phyloP scores from a whole-genome alignment of 352 stramenopile species.

The Phytopythium kandeliae region DNA sequence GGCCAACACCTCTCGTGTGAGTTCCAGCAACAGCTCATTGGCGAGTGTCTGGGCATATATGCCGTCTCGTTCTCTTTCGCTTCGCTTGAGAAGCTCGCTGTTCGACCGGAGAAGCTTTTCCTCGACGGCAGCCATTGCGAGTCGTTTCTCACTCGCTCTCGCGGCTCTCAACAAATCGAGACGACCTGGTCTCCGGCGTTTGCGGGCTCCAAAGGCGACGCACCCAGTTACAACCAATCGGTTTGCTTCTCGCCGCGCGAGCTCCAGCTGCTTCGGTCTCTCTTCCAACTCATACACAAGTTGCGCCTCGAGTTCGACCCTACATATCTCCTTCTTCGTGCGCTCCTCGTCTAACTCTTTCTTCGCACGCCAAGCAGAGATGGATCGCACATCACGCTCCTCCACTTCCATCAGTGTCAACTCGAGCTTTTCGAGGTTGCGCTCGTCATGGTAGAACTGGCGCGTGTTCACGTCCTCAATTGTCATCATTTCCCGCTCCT shows the following conservation, averaged over 20 bases:
- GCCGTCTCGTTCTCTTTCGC: conserved; percentile 22
- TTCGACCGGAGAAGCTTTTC: conserved; percentile 31
- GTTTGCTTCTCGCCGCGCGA: conserved; percentile 28
- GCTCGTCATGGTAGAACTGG: conserved; percentile 19
- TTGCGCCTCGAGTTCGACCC: conserved; percentile 36
- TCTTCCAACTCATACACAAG: conserved; percentile 42
- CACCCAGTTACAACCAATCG: conserved; percentile 21
- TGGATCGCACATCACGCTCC: conserved; percentile 25
- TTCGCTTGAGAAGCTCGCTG: conserved; percentile 13
- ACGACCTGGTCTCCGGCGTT: conserved; percentile 17
- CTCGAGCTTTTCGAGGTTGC: conserved; percentile 16
- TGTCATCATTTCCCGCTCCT: conserved; percentile 39
- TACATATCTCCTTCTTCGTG: conserved; percentile 21
- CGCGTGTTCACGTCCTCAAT: conserved; percentile 26
- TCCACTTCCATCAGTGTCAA: conserved; percentile 31
- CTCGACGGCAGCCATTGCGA: conserved; percentile 56
- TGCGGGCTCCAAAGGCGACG: conserved; percentile 22
- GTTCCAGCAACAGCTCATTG: conserved; percentile 17
- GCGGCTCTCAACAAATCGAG: conserved; percentile 46
- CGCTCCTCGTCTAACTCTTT: conserved; percentile 32
- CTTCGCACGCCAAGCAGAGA: conserved; percentile 32
- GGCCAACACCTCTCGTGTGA: conserved; percentile 14
- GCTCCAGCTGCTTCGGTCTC: conserved; percentile 12
- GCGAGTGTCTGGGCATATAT: conserved; percentile 16
- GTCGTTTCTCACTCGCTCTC: conserved; percentile 53